Percentiles rank a stretch among this genome's conserved stretches.
Evolutionary conservation across 2,329 filamentous ascomycete genomes (phyloP).

Genomic region (Cercospora sojina): DNA sequence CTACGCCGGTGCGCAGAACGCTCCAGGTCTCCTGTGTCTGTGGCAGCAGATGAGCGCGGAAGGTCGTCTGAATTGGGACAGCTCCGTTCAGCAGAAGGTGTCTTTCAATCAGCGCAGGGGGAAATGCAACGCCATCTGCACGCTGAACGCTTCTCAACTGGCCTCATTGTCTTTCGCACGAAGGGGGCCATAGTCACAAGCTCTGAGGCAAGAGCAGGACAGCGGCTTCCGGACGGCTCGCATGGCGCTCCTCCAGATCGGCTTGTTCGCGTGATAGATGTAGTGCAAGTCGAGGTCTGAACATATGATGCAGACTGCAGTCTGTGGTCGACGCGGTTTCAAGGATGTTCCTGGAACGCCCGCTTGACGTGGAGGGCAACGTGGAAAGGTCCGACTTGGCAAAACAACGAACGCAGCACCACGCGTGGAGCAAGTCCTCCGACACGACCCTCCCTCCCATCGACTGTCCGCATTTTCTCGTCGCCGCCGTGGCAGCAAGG

Average conservation of each 20-base stretch:
- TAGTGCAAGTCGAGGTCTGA: not conserved
- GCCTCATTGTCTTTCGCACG: not conserved
- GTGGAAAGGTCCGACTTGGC: not conserved
- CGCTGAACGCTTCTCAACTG: not conserved
- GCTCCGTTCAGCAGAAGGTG: not conserved
- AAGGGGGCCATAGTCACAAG: not conserved
- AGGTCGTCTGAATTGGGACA: not conserved
- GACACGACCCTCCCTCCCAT: not conserved
- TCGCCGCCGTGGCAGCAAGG: not conserved
- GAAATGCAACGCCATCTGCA: not conserved
- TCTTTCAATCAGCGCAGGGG: not conserved
- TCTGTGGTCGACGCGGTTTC: not conserved
- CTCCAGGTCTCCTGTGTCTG: not conserved
- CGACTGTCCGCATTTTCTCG: not conserved
- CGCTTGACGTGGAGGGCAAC: not conserved
- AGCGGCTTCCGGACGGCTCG: not conserved
- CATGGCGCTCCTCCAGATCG: not conserved
- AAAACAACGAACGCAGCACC: not conserved
- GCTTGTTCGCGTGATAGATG: not conserved
- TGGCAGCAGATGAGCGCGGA: not conserved
- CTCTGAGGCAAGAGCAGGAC: not conserved
- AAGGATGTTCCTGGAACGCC: not conserved
- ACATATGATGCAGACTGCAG: not conserved
- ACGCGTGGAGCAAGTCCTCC: not conserved
- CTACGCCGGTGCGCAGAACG: not conserved